Percentiles rank a stretch among this genome's conserved stretches.
Conservation (phyloP, 2,329 filamentous ascomycete genomes). For the Leptographium lundbergii region DNA sequence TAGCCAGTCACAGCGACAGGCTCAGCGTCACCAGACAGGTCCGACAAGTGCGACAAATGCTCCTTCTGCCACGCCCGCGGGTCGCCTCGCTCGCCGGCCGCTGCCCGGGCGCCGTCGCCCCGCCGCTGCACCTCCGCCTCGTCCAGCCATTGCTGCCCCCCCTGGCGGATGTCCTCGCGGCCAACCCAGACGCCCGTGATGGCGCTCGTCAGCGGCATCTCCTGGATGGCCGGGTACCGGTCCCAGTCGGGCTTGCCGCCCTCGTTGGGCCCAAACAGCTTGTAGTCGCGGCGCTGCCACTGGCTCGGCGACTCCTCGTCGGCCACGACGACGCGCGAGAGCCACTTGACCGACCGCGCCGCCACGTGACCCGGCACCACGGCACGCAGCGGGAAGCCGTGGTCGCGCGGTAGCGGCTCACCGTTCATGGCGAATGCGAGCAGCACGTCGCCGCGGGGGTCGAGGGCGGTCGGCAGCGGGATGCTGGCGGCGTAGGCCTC, state of each 20-base stretch:
- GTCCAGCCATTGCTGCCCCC: background rate
- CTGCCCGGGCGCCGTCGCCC: constrained; percentile 4
- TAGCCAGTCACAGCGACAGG: constrained; percentile 43
- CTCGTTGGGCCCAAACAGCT: constrained; percentile 54
- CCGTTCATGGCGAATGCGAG: constrained; percentile 59
- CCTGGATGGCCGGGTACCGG: constrained; percentile 49
- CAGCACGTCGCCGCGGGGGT: constrained; percentile 50
- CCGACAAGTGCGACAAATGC: no score
- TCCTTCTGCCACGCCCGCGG: constrained; percentile 9
- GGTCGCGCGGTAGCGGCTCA: constrained; percentile 46
- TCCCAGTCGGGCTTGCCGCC: constrained; percentile 47
- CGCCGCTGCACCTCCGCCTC: no score
- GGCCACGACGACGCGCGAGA: constrained; percentile 49
- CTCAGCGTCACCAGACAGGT: background rate
- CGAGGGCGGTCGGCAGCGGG: constrained; percentile 43
- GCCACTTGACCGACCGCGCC: constrained; percentile 57
- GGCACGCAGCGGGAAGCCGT: constrained; percentile 51
- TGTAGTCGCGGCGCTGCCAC: constrained; percentile 57
- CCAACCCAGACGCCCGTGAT: constrained; percentile 40
- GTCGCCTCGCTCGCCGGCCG: constrained; percentile 8
- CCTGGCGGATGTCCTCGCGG: constrained; percentile 17
- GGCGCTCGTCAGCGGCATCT: constrained; percentile 56
- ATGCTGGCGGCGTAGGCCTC: constrained; percentile 52
- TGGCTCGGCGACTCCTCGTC: constrained; percentile 54
- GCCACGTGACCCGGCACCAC: constrained; percentile 55